A percentile compares a stretch with the other conserved stretches of the same genome.
Conservation (phyloP, 768 basidiomycete genomes). For the Astraeus odoratus region DNA sequence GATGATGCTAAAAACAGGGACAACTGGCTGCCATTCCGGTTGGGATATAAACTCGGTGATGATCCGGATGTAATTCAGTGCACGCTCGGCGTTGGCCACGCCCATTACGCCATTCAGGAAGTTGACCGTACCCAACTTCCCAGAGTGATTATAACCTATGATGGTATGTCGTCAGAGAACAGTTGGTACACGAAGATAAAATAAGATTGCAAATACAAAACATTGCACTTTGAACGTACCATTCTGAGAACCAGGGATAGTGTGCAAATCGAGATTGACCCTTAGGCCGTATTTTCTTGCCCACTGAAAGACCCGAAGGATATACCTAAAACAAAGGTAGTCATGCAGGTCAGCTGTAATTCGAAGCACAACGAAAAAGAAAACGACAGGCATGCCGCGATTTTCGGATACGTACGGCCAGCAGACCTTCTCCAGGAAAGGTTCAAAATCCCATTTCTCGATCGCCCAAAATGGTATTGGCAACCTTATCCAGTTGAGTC, state of each 20-base stretch:
- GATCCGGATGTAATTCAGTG: slow-evolving; percentile 68
- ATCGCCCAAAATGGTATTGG: slow-evolving; percentile 86
- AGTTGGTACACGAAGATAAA: not conserved
- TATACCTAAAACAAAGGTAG: slow-evolving; percentile 41
- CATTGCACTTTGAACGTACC: slow-evolving; percentile 28
- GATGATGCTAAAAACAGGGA: slow-evolving; percentile 54
- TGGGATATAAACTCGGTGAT: slow-evolving; percentile 78
- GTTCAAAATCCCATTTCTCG: slow-evolving; percentile 67
- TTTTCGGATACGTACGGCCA: slow-evolving; percentile 51
- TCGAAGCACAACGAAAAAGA: not conserved
- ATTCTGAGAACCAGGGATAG: slow-evolving; percentile 75
- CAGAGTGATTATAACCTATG: slow-evolving; percentile 51
- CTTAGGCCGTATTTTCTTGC: slow-evolving; percentile 86
- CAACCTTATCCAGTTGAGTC: slow-evolving; percentile 77
- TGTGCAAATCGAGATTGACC: slow-evolving; percentile 73
- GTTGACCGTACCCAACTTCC: slow-evolving; percentile 57
- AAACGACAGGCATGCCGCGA: not conserved
- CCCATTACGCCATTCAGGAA: slow-evolving; percentile 73
- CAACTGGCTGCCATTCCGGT: slow-evolving; percentile 58
- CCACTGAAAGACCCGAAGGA: slow-evolving; percentile 72
- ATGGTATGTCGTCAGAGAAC: slow-evolving; percentile 2
- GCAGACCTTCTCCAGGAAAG: slow-evolving; percentile 63
- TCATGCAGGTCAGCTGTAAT: too few relatives aligned
- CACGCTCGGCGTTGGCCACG: slow-evolving; percentile 75
- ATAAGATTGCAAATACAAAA: not conserved